phyloP scores from a whole-genome alignment of 495 filamentous ascomycete genomes.

The Usnea hakonensis region DNA sequence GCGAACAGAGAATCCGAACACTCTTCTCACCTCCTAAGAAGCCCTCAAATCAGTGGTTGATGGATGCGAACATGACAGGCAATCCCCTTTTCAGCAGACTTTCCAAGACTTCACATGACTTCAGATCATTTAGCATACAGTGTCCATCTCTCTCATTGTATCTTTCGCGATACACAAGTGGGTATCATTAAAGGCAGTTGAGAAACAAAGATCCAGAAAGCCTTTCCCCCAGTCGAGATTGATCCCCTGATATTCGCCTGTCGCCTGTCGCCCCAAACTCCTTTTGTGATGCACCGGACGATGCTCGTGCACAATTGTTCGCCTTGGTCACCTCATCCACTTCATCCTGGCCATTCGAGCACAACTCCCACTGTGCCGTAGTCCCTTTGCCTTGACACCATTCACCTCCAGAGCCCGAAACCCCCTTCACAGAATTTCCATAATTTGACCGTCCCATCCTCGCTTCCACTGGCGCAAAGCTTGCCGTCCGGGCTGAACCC shows the following conservation, averaged over 20 bases:
- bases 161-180: conserved; percentile 12
- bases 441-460: conserved; percentile 96
- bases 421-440: conserved; percentile 65
- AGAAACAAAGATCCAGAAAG: background rate
- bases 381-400: background rate
- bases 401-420: conserved; percentile 59
- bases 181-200: conserved; percentile 12
- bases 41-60: background rate
- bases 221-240: conserved; percentile 2
- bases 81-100: background rate
- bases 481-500: conserved; percentile 92
- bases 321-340: background rate
- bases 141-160: conserved; percentile 1
- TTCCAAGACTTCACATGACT: background rate
- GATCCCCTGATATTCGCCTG: background rate
- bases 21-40: background rate
- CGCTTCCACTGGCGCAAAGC: conserved; percentile 89
- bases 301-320: background rate
- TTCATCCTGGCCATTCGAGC: background rate
- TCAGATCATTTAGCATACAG: background rate
- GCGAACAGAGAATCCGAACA: background rate
- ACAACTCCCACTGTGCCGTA: background rate
- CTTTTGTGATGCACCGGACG: background rate
- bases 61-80: background rate
- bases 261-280: background rate